Base-by-base conservation (phyloP, 352 stramenopile genomes). In the Saprolegnia parasitica region DNA sequence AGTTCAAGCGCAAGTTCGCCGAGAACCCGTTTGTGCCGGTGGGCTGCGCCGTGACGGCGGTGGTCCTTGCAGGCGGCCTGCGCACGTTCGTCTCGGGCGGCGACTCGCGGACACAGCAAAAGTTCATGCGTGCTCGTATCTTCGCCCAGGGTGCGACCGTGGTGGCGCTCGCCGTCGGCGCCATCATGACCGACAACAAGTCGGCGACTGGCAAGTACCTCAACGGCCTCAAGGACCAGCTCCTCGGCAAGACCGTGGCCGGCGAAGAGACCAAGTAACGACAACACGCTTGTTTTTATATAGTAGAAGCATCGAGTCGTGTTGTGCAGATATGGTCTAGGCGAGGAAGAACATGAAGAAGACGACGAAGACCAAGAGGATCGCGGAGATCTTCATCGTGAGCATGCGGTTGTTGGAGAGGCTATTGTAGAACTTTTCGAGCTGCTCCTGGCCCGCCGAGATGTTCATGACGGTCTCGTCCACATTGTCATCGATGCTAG, bases 291-390 rank as follows among this genome's bases (percentile, higher is more conserved):
- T 61, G 54, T 35, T 61, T 35, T 18, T 61, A 63, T 46, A 63
- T 61, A 61, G n/a, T 56, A 49, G 46, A 64, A n/a, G n/a, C 39
- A n/a, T n/a, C 42, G 42, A 15, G 42, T 49, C 42, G 13, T 49
- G 42, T n/a, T 49, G 13, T 3, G 18, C 1, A 8, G 3, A 10
- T n/a, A 1, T n/a, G 8, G 8, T 8, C 83, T 90, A 94, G 56
- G 86, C 86, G 74, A 94, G 77, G 71, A 94, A 88, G 74, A 93
- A 91, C 80, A 93, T 90, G 77, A 94, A 94, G 76, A 94, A 91
- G 75, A 94, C 78, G 71, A 94, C 76, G 58, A 94, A 94, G 47
- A 91, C 73, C 67, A 94, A 88, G 80, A 94, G 89, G 77, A 94
- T 91, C 77, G 81, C 81, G 35, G 79, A 89, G 47, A 94, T 76